phyloP scores from a whole-genome alignment of 2,329 filamentous ascomycete species.

The Chaetomium sp. region DNA sequence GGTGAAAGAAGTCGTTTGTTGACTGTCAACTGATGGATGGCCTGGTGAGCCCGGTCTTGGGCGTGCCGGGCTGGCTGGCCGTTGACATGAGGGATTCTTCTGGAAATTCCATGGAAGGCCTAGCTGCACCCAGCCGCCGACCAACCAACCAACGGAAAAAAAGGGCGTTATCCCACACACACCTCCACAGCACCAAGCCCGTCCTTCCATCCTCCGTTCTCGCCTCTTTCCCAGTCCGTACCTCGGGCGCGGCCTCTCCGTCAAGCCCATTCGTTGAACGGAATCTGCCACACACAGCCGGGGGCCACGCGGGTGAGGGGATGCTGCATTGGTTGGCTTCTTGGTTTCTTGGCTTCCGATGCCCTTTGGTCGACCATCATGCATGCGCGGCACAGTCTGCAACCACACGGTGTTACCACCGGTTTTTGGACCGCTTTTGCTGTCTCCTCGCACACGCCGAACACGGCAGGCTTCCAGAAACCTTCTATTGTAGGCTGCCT shows the following conservation, averaged over 20 bases:
- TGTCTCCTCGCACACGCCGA: background rate
- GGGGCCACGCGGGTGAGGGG: background rate
- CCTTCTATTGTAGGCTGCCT: background rate
- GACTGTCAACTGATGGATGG: no score
- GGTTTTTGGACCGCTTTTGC: background rate
- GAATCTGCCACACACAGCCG: slow-evolving; percentile 1
- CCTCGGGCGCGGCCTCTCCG: slow-evolving; percentile 7
- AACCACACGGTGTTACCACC: background rate
- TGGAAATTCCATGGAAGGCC: no score
- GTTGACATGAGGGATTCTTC: no score
- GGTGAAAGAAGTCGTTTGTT: no score
- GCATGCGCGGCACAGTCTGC: slow-evolving; percentile 5
- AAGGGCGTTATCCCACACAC: no score
- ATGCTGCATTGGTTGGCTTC: background rate
- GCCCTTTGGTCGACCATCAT: background rate
- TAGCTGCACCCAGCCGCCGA: no score
- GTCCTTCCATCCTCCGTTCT: background rate
- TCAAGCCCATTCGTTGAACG: background rate
- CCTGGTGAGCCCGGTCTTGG: no score
- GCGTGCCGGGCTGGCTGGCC: no score
- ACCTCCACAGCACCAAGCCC: no score
- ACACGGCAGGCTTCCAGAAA: slow-evolving; percentile 16
- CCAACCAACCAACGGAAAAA: no score
- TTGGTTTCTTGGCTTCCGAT: background rate
- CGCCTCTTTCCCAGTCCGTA: slow-evolving; percentile 8